phyloP scores from a whole-genome alignment of 352 stramenopile genomes.

The Phytophthora rubi region DNA sequence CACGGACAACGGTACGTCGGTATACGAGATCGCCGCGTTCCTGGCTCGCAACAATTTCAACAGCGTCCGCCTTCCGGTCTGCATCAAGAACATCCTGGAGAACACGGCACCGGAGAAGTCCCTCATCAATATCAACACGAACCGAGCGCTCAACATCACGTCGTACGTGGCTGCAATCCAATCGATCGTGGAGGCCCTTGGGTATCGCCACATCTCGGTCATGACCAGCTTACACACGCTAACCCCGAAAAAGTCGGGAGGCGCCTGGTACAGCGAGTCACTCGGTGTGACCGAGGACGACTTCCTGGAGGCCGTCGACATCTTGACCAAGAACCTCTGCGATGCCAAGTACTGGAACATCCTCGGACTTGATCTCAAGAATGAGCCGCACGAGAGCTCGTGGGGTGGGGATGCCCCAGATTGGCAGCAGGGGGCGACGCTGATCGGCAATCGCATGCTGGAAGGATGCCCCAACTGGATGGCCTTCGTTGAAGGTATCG shows the following conservation, averaged over 20 bases:
- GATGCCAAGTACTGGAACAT: conserved; percentile 65
- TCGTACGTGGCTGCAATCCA: conserved; percentile 63
- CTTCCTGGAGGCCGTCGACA: conserved; percentile 62
- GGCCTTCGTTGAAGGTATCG: conserved; percentile 69
- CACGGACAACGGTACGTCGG: conserved; percentile 72
- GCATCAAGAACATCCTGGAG: conserved; percentile 60
- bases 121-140: conserved; percentile 66
- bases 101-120: conserved; percentile 45
- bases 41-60: conserved; percentile 76
- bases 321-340: conserved; percentile 63
- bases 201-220: conserved; percentile 65
- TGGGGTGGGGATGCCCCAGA: conserved; percentile 51
- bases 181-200: conserved; percentile 57
- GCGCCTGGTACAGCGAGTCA: conserved; percentile 60
- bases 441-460: conserved; percentile 71
- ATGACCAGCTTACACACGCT: conserved; percentile 76
- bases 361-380: conserved; percentile 69
- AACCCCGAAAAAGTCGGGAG: conserved; percentile 45
- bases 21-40: conserved; percentile 70
- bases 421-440: conserved; percentile 54
- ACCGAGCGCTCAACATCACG: conserved; percentile 68
- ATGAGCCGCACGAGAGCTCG: conserved; percentile 61
- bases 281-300: conserved; percentile 55
- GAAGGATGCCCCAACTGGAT: conserved; percentile 66
- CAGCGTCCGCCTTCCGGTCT: conserved; percentile 59